Evolutionary conservation across 352 stramenopile species (phyloP).

Genomic region (Pythium phragmitis): DNA sequence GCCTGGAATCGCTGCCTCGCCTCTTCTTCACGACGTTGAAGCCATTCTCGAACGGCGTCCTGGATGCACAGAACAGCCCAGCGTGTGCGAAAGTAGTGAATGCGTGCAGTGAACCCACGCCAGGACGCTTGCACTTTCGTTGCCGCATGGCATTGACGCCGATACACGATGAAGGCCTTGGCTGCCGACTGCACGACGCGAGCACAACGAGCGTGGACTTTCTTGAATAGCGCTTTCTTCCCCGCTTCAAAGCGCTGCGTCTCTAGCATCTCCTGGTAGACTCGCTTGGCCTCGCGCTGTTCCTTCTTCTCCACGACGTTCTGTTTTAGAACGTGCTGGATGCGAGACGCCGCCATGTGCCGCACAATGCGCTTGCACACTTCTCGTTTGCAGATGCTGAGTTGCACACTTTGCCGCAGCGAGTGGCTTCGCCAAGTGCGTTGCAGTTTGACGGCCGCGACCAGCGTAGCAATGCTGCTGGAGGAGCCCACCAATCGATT

Average conservation of each 20-base stretch:
- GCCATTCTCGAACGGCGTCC: constrained; percentile 18
- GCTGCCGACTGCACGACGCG: background rate
- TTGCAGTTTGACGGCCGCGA: constrained; percentile 13
- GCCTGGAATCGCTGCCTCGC: constrained; percentile 18
- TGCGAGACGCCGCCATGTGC: constrained; percentile 12
- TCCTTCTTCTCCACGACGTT: constrained; percentile 22
- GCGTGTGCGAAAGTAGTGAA: background rate
- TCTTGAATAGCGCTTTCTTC: constrained; percentile 18
- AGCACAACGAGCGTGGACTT: constrained; percentile 18
- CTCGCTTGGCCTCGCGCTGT: constrained; percentile 13
- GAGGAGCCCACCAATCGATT: background rate
- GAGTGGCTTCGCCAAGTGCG: constrained; percentile 4
- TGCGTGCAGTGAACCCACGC: background rate
- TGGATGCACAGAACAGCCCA: background rate
- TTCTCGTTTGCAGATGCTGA: constrained; percentile 12
- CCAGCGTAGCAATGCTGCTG: background rate
- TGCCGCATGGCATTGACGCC: background rate
- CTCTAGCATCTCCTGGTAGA: constrained; percentile 29
- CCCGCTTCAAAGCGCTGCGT: constrained; percentile 19
- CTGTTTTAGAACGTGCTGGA: constrained; percentile 19
- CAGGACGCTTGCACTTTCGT: constrained; percentile 10
- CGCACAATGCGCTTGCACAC: constrained; percentile 7
- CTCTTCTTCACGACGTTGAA: constrained; percentile 11
- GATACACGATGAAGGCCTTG: background rate
- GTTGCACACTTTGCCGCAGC: background rate